Evolutionary conservation across 257 asterid species (phyloP), one percentile per base, ranked within the genome.

Genomic region (Przewalskia tangutica): DNA sequence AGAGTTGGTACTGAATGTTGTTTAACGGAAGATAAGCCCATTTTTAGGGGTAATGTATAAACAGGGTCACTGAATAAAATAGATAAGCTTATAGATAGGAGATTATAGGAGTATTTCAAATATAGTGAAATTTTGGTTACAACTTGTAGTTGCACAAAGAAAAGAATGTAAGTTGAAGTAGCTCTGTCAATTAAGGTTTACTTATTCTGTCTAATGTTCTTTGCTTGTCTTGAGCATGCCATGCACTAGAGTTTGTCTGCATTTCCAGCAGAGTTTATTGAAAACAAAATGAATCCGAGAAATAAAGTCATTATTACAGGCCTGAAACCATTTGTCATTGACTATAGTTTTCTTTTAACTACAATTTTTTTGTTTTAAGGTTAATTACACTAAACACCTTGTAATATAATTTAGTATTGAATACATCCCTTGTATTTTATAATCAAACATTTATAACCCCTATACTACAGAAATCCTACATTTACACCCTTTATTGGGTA

Each of bases 81-180:
- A 73, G 79, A 23, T 73, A 48, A 48, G 60, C 60, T 73, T 60
- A 48, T 23, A 48, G 60, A 73, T 73, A 73, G 79, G 76, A 66
- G 76, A 66, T 66, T 66, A 27, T 27, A 38, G 76, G 79, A 23
- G n/a, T 48, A 6, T 48, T 46, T 48, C 38, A 70, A 20, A 46
- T 73, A 42, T 73, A 73, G 79, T 73, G 46, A 73, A 73, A 73
- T 14, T 73, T 73, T 73, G 38, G 79, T 23, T 73, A 73, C 79
- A 50, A 23, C 79, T 73, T 73, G 79, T 73, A 73, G 60, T 60
- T 53, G 16, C 8, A 48, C 59, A 46, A 23, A 50, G 20, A 46
- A 73, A 73, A 12, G 79, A 71, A 73, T 20, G 2, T 23, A 73
- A 48, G 44, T 73, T 23, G 79, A 73, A 73, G 40, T 73, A 48